Evolutionary conservation across 305 asterid genomes (phyloP).

Genomic region (Ilex paraguariensis): DNA sequence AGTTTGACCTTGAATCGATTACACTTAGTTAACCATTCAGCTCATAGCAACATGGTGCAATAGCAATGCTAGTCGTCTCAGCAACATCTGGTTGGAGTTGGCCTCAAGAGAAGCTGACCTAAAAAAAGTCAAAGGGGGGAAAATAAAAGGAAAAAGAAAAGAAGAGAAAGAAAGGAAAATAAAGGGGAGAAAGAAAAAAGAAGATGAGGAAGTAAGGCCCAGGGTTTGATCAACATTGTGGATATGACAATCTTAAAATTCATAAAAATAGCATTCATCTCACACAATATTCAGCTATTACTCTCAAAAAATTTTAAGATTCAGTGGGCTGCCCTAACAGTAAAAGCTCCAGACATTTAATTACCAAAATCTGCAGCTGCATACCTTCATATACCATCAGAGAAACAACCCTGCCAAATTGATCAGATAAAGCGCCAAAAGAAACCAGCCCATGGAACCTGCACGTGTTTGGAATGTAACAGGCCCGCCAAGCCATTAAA

Average conservation of each 20-base stretch:
- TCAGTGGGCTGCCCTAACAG: conserved; percentile 10
- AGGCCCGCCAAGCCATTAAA: conserved; percentile 38
- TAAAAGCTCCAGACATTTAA: conserved; percentile 21
- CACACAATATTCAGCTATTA: conserved; percentile 21
- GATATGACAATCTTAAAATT: conserved; percentile 23
- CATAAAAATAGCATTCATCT: conserved; percentile 6
- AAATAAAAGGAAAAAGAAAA: conserved; percentile 9
- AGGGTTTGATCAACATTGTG: neutral
- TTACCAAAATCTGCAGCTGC: conserved; percentile 31
- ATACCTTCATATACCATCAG: conserved; percentile 52
- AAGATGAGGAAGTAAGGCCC: conserved; percentile 40
- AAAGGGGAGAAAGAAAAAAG: conserved; percentile 11
- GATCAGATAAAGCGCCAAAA: conserved; percentile 54
- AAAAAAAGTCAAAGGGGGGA: conserved; percentile 36
- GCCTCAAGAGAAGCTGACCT: conserved; percentile 61
- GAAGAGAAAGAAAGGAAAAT: neutral
- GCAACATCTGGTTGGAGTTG: conserved; percentile 51
- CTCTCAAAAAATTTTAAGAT: conserved; percentile 3
- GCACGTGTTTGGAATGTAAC: conserved; percentile 61
- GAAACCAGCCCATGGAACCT: conserved; percentile 47
- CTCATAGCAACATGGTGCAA: no score
- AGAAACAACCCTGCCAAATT: conserved; percentile 43
- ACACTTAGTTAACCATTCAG: no score
- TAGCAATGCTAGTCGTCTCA: conserved; percentile 32
- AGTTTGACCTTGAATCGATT: no score